These are phyloP conservation scores for Wakefieldia striispora DNA, from an alignment of 768 basidiomycete species.

Conservation along the genomic window DNA sequence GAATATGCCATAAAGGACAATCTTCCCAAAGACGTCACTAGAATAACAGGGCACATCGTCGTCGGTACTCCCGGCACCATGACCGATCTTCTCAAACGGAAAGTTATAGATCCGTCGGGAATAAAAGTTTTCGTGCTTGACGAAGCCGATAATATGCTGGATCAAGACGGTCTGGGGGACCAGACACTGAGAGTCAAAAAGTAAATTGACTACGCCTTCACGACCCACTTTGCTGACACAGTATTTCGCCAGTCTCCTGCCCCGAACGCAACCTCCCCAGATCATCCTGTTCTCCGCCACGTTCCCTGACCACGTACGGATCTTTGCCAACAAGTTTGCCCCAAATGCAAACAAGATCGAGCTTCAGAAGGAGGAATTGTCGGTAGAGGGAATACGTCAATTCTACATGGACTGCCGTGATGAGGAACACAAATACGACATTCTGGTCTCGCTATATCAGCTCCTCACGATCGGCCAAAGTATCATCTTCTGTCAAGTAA, in stretches of 20 bases:
- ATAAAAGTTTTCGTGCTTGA: constrained; percentile 95
- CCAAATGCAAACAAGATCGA: constrained; percentile 96
- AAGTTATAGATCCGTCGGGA: constrained; percentile 72
- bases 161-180: constrained; percentile 90
- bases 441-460: constrained; percentile 85
- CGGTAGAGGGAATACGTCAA: constrained; percentile 91
- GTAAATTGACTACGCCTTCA: constrained; percentile 42
- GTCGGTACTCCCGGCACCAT: constrained; percentile 97
- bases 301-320: constrained; percentile 90
- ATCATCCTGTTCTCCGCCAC: constrained; percentile 98
- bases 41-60: constrained; percentile 83
- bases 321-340: constrained; percentile 91
- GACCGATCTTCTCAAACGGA: constrained; percentile 77
- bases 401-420: constrained; percentile 96
- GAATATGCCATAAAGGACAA: constrained; percentile 95
- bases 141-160: constrained; percentile 99
- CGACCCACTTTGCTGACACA: constrained; percentile 12
- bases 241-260: constrained; percentile 48
- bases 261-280: constrained; percentile 58
- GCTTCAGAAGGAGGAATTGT: constrained; percentile 89
- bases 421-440: constrained; percentile 94
- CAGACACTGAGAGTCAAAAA: constrained; percentile 93
- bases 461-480: constrained; percentile 95
- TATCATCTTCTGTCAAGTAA: constrained; percentile 95
- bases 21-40: constrained; percentile 60